Evolutionary conservation across 2,329 filamentous ascomycete genomes (phyloP).

Genomic region (Clonostachys sp.): DNA sequence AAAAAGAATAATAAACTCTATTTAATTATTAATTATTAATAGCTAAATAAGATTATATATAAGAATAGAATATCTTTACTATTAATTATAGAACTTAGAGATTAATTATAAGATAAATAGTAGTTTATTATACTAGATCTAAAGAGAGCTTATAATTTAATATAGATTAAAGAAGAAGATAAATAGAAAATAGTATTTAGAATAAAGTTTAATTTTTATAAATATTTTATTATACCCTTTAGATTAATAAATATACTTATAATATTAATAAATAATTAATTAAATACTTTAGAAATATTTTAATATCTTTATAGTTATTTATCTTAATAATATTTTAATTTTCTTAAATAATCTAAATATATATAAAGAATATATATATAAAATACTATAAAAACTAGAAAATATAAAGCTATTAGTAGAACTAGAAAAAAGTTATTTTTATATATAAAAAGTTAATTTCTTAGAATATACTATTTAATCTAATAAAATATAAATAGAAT

Average conservation of each 20-base stretch:
- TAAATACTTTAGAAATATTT: neutral
- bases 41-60: constrained; percentile 15
- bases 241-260: constrained; percentile 10
- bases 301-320: neutral
- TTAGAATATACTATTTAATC: neutral
- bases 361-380: neutral
- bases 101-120: constrained; percentile 8
- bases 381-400: neutral
- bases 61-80: constrained; percentile 14
- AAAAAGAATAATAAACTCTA: constrained; percentile 12
- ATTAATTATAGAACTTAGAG: constrained; percentile 14
- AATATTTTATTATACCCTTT: constrained; percentile 25
- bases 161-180: constrained; percentile 17
- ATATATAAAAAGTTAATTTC: neutral
- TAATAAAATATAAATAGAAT: neutral
- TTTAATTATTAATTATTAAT: constrained; percentile 15
- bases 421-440: neutral
- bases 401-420: no score
- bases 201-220: constrained; percentile 19
- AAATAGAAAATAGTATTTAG: constrained; percentile 25
- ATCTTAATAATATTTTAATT: neutral
- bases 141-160: constrained; percentile 17
- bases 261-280: neutral
- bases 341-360: neutral
- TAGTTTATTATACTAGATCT: constrained; percentile 9